Evolutionary conservation across 768 basidiomycete genomes (phyloP), one percentile per base, ranked within the genome.

Genomic region (Leccinum uliginosum): DNA sequence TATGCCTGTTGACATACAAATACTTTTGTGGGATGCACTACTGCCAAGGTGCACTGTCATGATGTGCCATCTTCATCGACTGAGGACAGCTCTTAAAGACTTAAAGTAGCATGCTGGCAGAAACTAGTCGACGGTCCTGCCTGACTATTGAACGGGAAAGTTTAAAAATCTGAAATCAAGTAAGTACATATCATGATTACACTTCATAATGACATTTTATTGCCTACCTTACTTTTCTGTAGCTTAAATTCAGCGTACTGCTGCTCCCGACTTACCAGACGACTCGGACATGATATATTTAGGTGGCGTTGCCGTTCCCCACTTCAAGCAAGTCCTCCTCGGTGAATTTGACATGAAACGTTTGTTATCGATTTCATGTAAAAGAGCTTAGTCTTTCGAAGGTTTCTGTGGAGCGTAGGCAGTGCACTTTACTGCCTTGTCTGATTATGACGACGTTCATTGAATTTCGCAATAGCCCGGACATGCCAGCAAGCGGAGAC

Each of bases 1-100:
- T 59, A 61, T 14, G 29, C 32, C 14, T 3, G 21, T 19, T 55
- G 48, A n/a, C 61, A 64, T 6, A 21, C 45, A 21, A 10, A 2
- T 3, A 50, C 14, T 34, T 44, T 34, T 48, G 50, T 7, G 3
- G n/a, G 0, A 1, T 1, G 43, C 3, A 51, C 62, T 3, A n/a
- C n/a, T n/a, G n/a, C n/a, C n/a, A n/a, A n/a, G 51, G 53, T 1
- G 29, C 27, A 32, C 30, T 32, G 12, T 5, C 5, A 32, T 32
- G 55, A 58, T 32, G 26, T 51, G 8, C 27, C 29, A 2, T 53
- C 54, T 38, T 48, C 27, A 65, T 26, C 6, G 30, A 50, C 8
- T 53, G 60, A 23, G 59, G 27, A 24, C 55, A 35, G 12, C 48
- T 29, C 6, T 17, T n/a, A n/a, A n/a, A n/a, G n/a, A n/a, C n/a